phyloP scores from a whole-genome alignment of 1,139 yeast species.

The Sugiyamaella grinbergsii region DNA sequence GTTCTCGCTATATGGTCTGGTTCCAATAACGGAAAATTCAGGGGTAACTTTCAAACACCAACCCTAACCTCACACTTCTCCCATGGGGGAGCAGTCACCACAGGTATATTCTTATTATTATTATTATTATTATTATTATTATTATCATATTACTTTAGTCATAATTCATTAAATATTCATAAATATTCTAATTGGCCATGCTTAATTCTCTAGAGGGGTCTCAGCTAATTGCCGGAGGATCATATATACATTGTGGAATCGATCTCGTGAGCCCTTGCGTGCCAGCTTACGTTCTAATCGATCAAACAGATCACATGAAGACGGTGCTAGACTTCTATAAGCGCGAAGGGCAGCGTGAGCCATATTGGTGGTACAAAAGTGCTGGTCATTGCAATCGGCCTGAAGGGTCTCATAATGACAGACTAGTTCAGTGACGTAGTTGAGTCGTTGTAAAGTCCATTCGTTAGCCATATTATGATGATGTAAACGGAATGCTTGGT shows the following conservation, averaged over 20 bases:
- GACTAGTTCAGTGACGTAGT: constrained; percentile 21
- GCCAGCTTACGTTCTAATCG: constrained; percentile 2
- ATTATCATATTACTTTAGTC: no score
- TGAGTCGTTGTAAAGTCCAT: constrained; percentile 20
- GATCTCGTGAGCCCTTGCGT: constrained; percentile 7
- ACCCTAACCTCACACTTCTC: no score
- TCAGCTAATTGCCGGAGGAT: constrained; percentile 13
- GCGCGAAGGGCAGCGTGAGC: constrained; percentile 17
- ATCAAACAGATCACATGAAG: constrained; percentile 7
- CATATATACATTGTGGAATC: constrained; percentile 20
- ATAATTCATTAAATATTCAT: constrained; percentile 11
- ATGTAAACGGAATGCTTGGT: constrained; percentile 21
- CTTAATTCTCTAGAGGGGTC: constrained; percentile 6
- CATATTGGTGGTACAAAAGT: constrained; percentile 21
- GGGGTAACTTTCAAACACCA: no score
- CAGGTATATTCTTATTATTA: no score
- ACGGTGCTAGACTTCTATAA: constrained; percentile 17
- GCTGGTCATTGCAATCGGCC: constrained; percentile 9
- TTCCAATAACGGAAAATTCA: no score
- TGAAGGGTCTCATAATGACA: constrained; percentile 20
- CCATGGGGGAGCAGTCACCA: no score
- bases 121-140: no score
- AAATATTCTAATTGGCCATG: background rate
- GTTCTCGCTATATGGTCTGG: no score
- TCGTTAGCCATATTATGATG: constrained; percentile 16